Percentiles rank a stretch among this genome's conserved stretches.
Conservation (phyloP, 2,329 filamentous ascomycete species). For the Calonectria pseudoreteaudii region DNA sequence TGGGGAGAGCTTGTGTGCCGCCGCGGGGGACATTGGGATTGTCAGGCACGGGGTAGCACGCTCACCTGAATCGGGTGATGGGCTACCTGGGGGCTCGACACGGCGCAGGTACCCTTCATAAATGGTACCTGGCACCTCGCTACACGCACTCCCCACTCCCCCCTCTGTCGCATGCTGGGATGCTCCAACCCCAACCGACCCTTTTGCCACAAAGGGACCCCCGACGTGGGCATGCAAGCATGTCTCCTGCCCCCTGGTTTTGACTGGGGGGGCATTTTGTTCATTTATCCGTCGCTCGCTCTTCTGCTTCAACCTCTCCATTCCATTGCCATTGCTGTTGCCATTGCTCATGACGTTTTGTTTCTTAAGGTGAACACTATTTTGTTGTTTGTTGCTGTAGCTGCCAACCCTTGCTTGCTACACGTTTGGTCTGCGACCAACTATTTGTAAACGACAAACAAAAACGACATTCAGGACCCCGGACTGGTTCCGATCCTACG, state of each 20-base stretch:
- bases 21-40: neutral
- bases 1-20: constrained; percentile 5
- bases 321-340: constrained; percentile 13
- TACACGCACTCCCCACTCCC: constrained; percentile 21
- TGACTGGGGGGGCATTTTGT: constrained; percentile 28
- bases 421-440: constrained; percentile 10
- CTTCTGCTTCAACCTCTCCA: neutral
- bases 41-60: constrained; percentile 13
- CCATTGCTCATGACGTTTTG: constrained; percentile 11
- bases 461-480: constrained; percentile 26
- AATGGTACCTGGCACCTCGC: neutral
- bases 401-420: neutral
- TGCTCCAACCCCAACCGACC: constrained; percentile 32
- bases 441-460: constrained; percentile 10
- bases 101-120: neutral
- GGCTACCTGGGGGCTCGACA: neutral
- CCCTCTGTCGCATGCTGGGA: constrained; percentile 24
- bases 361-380: constrained; percentile 6
- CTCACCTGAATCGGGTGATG: neutral
- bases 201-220: constrained; percentile 40
- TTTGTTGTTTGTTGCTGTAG: neutral
- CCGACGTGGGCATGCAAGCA: constrained; percentile 24
- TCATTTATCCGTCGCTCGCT: constrained; percentile 43
- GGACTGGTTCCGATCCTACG: constrained; percentile 41
- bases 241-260: constrained; percentile 41